A percentile compares a stretch with the other conserved stretches of the same genome.
These are phyloP conservation scores for Torulaspora microellipsoides DNA, from an alignment of 805 yeast genomes.

Conservation along the genomic window DNA sequence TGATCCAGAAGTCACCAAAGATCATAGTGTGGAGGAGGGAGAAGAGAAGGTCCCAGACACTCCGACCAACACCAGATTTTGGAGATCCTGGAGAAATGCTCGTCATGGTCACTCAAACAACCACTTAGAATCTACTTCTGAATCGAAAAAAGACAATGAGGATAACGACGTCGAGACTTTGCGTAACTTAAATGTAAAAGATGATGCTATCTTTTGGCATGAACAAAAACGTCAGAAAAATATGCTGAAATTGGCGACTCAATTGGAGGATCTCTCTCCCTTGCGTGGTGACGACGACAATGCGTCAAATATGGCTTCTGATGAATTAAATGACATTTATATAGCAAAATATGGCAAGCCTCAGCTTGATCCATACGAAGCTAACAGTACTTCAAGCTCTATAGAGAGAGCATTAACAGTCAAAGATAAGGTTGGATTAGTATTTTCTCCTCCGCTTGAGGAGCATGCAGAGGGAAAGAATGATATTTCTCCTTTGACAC, in stretches of 20 bases:
- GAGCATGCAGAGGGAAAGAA: slow-evolving; percentile 4
- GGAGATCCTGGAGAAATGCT: slow-evolving; percentile 19
- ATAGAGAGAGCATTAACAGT: slow-evolving; percentile 14
- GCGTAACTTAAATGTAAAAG: slow-evolving; percentile 1
- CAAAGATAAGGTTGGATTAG: slow-evolving; percentile 14
- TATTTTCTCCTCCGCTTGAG: slow-evolving; percentile 7
- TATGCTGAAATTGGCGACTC: slow-evolving; percentile 11
- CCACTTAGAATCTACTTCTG: slow-evolving; percentile 4
- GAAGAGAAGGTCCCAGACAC: slow-evolving; percentile 3
- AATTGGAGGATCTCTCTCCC: slow-evolving; percentile 10
- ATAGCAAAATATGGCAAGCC: not conserved
- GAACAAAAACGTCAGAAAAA: slow-evolving; percentile 15
- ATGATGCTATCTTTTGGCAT: slow-evolving; percentile 6
- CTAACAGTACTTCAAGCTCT: slow-evolving; percentile 16
- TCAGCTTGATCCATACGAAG: not conserved
- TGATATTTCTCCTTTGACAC: slow-evolving; percentile 21
- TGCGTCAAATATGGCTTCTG: not conserved
- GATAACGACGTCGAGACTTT: slow-evolving; percentile 1
- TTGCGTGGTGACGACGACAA: not conserved
- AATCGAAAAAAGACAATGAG: not conserved
- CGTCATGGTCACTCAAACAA: slow-evolving; percentile 5
- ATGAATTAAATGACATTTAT: not conserved
- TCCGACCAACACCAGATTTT: slow-evolving; percentile 11
- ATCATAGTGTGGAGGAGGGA: not conserved
- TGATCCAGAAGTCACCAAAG: not conserved